phyloP scores from a whole-genome alignment of 106 monocot genomes.

The Dendrobium chrysotoxum region DNA sequence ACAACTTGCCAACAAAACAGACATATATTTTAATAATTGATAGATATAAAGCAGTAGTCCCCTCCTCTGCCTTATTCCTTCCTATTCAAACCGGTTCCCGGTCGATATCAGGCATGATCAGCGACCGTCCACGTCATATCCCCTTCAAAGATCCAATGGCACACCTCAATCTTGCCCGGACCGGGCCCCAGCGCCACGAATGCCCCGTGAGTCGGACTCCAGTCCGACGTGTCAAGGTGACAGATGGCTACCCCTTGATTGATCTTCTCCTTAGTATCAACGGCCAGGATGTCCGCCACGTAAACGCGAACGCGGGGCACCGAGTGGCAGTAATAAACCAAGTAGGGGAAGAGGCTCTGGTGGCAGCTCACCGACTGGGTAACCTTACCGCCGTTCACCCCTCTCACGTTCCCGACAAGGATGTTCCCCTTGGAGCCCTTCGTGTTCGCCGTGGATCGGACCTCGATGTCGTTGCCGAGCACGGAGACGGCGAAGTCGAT shows the following conservation, averaged over 20 bases:
- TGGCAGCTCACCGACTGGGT: constrained; percentile 78
- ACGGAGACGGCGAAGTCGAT: constrained; percentile 71
- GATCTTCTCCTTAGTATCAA: constrained; percentile 34
- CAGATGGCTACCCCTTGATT: constrained; percentile 81
- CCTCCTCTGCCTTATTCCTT: too few species aligned
- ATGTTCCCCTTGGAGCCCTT: constrained; percentile 34
- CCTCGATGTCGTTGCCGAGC: constrained; percentile 52
- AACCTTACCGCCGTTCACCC: constrained; percentile 61
- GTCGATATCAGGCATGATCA: constrained; percentile 15
- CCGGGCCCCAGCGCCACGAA: constrained; percentile 64
- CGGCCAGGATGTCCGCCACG: constrained; percentile 59
- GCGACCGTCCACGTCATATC: constrained; percentile 89
- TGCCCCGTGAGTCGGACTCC: constrained; percentile 75
- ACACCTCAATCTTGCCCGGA: constrained; percentile 86
- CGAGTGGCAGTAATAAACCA: constrained; percentile 88
- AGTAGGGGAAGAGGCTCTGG: constrained; percentile 82
- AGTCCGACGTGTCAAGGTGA: constrained; percentile 87
- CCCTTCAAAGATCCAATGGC: constrained; percentile 92
- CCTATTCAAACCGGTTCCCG: too few species aligned
- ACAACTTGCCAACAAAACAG: too few species aligned
- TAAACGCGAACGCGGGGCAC: constrained; percentile 77
- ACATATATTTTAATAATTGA: too few species aligned
- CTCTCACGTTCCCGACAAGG: constrained; percentile 42
- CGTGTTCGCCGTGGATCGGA: constrained; percentile 45
- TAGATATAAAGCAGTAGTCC: too few species aligned